Percentiles rank a stretch among this genome's conserved stretches.
Evolutionary conservation across 2,329 filamentous ascomycete species (phyloP).

Genomic region (Aureobasidium sp.): DNA sequence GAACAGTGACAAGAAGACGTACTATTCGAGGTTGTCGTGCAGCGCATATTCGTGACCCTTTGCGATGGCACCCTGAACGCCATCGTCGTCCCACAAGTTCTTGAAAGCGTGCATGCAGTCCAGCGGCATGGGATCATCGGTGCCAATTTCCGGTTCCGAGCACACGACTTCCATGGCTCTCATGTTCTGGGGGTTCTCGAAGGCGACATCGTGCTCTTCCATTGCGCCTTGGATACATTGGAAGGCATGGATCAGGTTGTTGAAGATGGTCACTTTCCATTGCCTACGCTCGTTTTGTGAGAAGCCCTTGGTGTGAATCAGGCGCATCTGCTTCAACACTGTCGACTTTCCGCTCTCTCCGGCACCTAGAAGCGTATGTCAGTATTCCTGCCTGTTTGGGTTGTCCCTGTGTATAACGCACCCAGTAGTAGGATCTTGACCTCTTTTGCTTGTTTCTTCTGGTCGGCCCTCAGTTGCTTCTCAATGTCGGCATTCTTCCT

Average conservation of each 20-base stretch:
- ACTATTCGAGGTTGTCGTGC: constrained; percentile 95
- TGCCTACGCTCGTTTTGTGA: constrained; percentile 82
- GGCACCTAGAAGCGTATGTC: constrained; percentile 54
- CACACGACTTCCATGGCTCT: constrained; percentile 70
- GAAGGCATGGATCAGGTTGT: constrained; percentile 87
- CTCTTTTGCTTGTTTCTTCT: constrained; percentile 76
- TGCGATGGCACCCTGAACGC: constrained; percentile 77
- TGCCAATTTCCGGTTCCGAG: constrained; percentile 71
- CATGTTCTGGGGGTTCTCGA: constrained; percentile 70
- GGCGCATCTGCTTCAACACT: constrained; percentile 97
- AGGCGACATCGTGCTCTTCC: constrained; percentile 72
- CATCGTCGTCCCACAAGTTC: constrained; percentile 71
- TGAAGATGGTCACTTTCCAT: constrained; percentile 92
- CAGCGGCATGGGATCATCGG: constrained; percentile 69
- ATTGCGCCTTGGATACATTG: constrained; percentile 86
- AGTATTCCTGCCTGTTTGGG: constrained; percentile 15
- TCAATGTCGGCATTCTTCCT: constrained; percentile 66
- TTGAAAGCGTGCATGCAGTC: constrained; percentile 77
- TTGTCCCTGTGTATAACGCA: constrained; percentile 32
- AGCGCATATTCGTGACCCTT: constrained; percentile 96
- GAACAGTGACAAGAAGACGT: constrained; percentile 30
- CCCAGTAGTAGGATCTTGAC: constrained; percentile 91
- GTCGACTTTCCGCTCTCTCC: constrained; percentile 96
- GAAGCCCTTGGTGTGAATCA: constrained; percentile 92
- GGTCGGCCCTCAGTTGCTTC: constrained; percentile 73